Evolutionary conservation across 331 rosid species (phyloP).

Genomic region (Telfairia occidentalis): DNA sequence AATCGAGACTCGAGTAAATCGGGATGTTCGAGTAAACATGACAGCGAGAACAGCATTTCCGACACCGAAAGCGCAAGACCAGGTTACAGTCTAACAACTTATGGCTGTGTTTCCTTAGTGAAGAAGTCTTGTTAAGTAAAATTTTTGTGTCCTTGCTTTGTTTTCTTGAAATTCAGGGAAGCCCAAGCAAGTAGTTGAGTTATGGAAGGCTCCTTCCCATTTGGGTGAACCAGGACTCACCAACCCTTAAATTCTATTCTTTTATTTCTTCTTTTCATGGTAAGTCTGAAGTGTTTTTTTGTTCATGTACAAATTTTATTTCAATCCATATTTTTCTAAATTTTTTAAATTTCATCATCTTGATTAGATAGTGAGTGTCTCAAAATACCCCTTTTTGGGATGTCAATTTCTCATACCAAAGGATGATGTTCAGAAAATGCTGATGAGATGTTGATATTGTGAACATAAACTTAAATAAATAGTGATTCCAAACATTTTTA

Average conservation of each 20-base stretch:
- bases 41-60: conserved; percentile 1
- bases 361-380: no score
- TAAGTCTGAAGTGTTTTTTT: not conserved
- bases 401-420: no score
- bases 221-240: conserved; percentile 12
- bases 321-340: no score
- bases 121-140: conserved; percentile 1
- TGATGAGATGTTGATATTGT: no score
- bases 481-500: no score
- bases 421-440: no score
- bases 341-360: no score
- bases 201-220: conserved; percentile 5
- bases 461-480: no score
- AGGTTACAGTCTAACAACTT: conserved; percentile 27
- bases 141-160: conserved; percentile 16
- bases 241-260: not conserved
- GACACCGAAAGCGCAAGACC: conserved; percentile 20
- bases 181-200: not conserved
- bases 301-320: not conserved
- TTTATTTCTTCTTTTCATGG: not conserved
- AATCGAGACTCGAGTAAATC: conserved; percentile 14
- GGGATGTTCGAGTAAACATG: conserved; percentile 20
- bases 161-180: conserved; percentile 17
- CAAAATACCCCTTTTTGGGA: no score
- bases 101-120: not conserved